Evolutionary conservation across 106 monocot species (phyloP), one percentile per base, ranked within the genome.

Genomic region (Phalaenopsis aphrodite): DNA sequence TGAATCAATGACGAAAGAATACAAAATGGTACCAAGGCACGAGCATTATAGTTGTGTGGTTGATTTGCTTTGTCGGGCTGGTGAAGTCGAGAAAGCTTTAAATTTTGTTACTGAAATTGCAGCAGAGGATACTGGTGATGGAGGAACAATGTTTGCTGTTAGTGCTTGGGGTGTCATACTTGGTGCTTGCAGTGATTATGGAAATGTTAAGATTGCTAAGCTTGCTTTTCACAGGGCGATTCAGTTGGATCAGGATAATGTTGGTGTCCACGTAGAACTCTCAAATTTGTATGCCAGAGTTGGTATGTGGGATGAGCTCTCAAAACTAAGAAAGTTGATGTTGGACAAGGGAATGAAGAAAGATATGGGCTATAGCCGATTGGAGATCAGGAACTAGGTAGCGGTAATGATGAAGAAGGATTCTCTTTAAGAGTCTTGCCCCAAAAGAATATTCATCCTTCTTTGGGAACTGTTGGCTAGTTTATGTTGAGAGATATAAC

Each of bases 41-140:
- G 90, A 94, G 80, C 94, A 94, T 72, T 87, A 83, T 71, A 77
- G 89, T 37, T 94, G 94, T 73, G 83, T 91, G 17, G 82, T 88
- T 76, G 83, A 87, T 67, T 82, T 94, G 86, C 86, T 94, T 17
- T 91, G 91, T 41, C 83, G 71, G 48, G 91, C 85, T 14, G 94
- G 91, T n/a, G 83, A 86, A n/a, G 39, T 89, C 78, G 78, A 78
- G 41, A 82, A 66, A 64, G 91, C 89, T 17, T 89, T 84, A 89
- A 65, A 84, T 49, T 82, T 94, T 75, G 81, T 83, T 5, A 83
- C 75, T 39, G 82, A 87, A 48, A 67, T 85, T 42, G 58, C 39
- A 17, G n/a, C 77, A 15, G 42, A n/a, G 15, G 36, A 77, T 7
- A 49, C 57, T 21, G 71, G 49, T 56, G 56, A 73, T 41, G 75